These are phyloP conservation scores for Naganishia sp. DNA, from an alignment of 1,284 basidiomycete species.

Conservation along the genomic window DNA sequence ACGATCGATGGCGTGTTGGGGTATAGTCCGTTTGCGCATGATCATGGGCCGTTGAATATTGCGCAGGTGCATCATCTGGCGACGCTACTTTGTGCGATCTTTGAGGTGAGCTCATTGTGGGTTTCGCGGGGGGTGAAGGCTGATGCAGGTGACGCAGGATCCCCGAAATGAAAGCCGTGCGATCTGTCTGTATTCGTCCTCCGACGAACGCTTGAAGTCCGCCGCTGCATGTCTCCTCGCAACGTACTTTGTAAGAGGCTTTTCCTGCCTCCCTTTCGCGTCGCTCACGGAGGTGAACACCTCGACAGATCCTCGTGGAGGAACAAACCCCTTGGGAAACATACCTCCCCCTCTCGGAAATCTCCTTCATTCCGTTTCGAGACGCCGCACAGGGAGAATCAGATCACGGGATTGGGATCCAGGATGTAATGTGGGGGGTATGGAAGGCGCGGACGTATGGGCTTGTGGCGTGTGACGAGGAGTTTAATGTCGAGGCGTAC, in stretches of 20 bases:
- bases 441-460: conserved; percentile 90
- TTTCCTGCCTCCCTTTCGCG: neutral
- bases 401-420: conserved; percentile 89
- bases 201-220: conserved; percentile 81
- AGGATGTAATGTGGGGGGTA: conserved; percentile 92
- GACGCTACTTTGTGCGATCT: conserved; percentile 69
- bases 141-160: conserved; percentile 58
- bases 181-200: conserved; percentile 85
- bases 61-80: conserved; percentile 93
- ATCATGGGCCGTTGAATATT: conserved; percentile 92
- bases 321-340: conserved; percentile 91
- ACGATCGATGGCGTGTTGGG: conserved; percentile 86
- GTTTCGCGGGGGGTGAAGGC: neutral
- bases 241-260: conserved; percentile 72
- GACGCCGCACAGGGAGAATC: conserved; percentile 92
- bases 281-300: conserved; percentile 21
- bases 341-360: conserved; percentile 83
- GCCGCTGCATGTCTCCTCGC: conserved; percentile 91
- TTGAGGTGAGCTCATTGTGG: conserved; percentile 63
- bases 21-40: conserved; percentile 91
- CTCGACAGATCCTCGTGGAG: conserved; percentile 82
- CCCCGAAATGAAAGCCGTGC: conserved; percentile 56
- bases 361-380: conserved; percentile 92
- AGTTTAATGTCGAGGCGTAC: conserved; percentile 63
- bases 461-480: conserved; percentile 79